These are phyloP conservation scores for Pseudogymnoascus sp. DNA, from an alignment of 2,329 filamentous ascomycete genomes.

Conservation along the genomic window DNA sequence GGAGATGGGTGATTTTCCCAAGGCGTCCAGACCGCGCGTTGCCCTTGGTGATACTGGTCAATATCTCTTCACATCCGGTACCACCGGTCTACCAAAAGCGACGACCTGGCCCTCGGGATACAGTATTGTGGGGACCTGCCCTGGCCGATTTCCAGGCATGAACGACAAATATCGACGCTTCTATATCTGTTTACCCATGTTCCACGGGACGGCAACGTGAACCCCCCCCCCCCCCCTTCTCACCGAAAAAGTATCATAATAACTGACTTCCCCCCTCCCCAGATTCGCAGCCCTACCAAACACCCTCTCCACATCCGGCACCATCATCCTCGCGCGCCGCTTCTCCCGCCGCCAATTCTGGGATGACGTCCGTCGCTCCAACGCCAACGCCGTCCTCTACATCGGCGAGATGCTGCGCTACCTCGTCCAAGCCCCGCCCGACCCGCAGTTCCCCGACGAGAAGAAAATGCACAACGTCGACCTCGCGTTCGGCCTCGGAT, in stretches of 20 bases:
- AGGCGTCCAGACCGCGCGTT: neutral
- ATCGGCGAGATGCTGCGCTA: neutral
- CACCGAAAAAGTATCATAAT: neutral
- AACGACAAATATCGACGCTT: neutral
- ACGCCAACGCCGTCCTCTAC: neutral
- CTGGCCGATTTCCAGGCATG: neutral
- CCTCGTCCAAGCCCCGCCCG: neutral
- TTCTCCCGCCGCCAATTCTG: neutral
- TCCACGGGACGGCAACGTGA: neutral
- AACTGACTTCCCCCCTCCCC: neutral
- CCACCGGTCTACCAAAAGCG: constrained; percentile 75
- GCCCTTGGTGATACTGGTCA: neutral
- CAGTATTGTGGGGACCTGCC: neutral
- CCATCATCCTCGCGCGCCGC: neutral
- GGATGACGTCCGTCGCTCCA: neutral
- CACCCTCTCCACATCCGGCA: neutral
- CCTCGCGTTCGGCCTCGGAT: neutral
- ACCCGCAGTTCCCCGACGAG: neutral
- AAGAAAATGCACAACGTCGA: neutral
- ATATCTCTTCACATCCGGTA: constrained; percentile 66
- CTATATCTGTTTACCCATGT: neutral
- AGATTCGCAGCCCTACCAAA: neutral
- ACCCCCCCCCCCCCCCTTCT: neutral
- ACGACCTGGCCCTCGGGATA: constrained; percentile 37
- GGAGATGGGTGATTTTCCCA: neutral